Base-by-base conservation (phyloP, 805 yeast genomes). In the Crinitomyces ghanaensis region DNA sequence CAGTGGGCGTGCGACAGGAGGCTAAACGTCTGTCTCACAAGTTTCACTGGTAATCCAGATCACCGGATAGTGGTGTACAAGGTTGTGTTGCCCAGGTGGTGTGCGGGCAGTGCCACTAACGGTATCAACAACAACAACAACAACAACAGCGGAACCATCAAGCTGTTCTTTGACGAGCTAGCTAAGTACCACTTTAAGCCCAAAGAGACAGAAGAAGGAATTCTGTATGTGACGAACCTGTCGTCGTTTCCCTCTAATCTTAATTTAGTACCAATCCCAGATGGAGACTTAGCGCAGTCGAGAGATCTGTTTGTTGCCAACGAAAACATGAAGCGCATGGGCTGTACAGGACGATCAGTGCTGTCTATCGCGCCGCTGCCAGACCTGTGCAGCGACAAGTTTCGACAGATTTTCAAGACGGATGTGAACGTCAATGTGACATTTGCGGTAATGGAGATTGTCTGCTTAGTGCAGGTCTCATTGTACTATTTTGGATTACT, bases 1-100 rank as follows among this genome's bases (percentile, higher is more conserved):
- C 96, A 88, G 54, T 91, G 98, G 98, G 77, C 81, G 2, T 66
- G 78, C 21, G 76, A 75, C 38, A 63, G 97, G 28, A 63, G 69
- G 26, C 59, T 73, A 8, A 74, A 81, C 17, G 66, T 78, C 1
- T 65, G 80, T 4, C 76, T 88, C 12, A 73, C 91, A 1, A 72
- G 88, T 1, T 91, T 70, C 54, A 88, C 97, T 0, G 98, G 98
- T 2, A 81, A 84, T 49, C 50, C 70, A 4, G 62, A 63, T n/a
- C 81, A 84, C 44, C 57, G 58, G 19, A 68, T 84, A 0, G 54
- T 62, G 13, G 93, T 77, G 2, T 71, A 69, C 22, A 66, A 76
- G 37, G 67, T 81, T 12, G 61, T 68, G 1, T 43, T 70, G n/a
- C 74, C 70, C 20, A n/a, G n/a, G n/a, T n/a, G n/a, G n/a, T n/a